Evolutionary conservation across 2,329 filamentous ascomycete species (phyloP).

Genomic region (Trichoderma guizhouense): DNA sequence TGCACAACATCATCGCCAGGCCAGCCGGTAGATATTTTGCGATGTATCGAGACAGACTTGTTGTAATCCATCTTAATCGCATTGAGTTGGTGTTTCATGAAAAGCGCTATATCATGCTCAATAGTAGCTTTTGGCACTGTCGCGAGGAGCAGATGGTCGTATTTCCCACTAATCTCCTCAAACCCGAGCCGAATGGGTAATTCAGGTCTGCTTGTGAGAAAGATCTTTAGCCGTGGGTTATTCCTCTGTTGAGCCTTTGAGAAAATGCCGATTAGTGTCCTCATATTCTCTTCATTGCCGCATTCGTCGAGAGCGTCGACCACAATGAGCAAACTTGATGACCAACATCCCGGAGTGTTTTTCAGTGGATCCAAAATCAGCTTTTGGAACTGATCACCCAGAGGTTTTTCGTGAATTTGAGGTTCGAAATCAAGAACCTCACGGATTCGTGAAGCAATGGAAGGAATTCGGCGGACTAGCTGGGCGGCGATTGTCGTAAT

Average conservation of each 20-base stretch:
- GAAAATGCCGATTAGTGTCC: conserved; percentile 28
- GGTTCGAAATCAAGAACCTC: conserved; percentile 32
- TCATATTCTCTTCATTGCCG: conserved; percentile 29
- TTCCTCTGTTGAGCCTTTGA: conserved; percentile 12
- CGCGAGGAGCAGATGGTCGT: conserved; percentile 7
- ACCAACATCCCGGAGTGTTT: neutral
- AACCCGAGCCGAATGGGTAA: conserved; percentile 38
- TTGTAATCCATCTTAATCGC: conserved; percentile 10
- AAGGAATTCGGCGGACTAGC: conserved; percentile 29
- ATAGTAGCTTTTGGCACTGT: neutral
- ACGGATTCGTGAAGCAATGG: conserved; percentile 27
- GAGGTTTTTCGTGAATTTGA: conserved; percentile 26
- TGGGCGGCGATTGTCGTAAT: conserved; percentile 40
- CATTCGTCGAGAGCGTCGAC: conserved; percentile 35
- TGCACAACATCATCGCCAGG: neutral
- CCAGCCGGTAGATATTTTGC: conserved; percentile 14
- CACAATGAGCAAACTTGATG: conserved; percentile 27
- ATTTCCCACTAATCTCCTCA: conserved; percentile 21
- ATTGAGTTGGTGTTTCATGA: neutral
- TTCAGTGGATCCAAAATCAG: conserved; percentile 37
- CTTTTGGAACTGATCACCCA: conserved; percentile 39
- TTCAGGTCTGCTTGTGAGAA: conserved; percentile 44
- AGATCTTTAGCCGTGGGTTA: conserved; percentile 30
- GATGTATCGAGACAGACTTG: neutral
- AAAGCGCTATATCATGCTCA: conserved; percentile 1